phyloP scores from a whole-genome alignment of 2,329 filamentous ascomycete species.

The Fusarium sp. region DNA sequence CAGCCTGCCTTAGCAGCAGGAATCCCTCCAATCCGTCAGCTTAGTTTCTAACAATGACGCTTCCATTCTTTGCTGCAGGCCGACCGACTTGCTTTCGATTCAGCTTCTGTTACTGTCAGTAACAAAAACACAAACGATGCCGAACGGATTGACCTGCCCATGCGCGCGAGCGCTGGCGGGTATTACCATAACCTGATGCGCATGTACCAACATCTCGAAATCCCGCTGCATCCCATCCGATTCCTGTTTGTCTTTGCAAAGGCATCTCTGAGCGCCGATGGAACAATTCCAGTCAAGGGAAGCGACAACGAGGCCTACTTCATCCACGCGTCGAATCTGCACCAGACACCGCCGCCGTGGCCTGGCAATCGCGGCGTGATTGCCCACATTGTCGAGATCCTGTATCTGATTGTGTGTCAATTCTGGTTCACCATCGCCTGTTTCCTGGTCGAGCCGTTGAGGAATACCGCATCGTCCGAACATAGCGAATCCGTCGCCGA shows the following conservation, averaged over 20 bases:
- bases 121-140: slow-evolving; percentile 48
- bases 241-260: slow-evolving; percentile 68
- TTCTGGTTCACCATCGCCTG: slow-evolving; percentile 67
- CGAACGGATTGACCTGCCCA: slow-evolving; percentile 57
- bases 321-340: slow-evolving; percentile 67
- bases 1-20: too few relatives aligned
- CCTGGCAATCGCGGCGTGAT: slow-evolving; percentile 55
- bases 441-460: slow-evolving; percentile 59
- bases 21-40: neutral
- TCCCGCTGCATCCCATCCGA: slow-evolving; percentile 63
- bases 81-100: slow-evolving; percentile 54
- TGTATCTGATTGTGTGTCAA: slow-evolving; percentile 63
- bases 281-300: slow-evolving; percentile 21
- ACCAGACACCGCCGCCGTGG: slow-evolving; percentile 60
- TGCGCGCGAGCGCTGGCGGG: slow-evolving; percentile 55
- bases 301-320: slow-evolving; percentile 58
- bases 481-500: slow-evolving; percentile 60
- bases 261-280: slow-evolving; percentile 29
- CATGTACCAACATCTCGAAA: slow-evolving; percentile 68
- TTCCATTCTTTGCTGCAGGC: slow-evolving; percentile 43
- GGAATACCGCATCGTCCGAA: neutral
- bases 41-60: slow-evolving; percentile 9
- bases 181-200: slow-evolving; percentile 68
- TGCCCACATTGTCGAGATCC: slow-evolving; percentile 59
- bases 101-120: slow-evolving; percentile 55